Evolutionary conservation across 352 stramenopile species (phyloP), one percentile per base, ranked within the genome.

Genomic region (Pythium rishiriense): DNA sequence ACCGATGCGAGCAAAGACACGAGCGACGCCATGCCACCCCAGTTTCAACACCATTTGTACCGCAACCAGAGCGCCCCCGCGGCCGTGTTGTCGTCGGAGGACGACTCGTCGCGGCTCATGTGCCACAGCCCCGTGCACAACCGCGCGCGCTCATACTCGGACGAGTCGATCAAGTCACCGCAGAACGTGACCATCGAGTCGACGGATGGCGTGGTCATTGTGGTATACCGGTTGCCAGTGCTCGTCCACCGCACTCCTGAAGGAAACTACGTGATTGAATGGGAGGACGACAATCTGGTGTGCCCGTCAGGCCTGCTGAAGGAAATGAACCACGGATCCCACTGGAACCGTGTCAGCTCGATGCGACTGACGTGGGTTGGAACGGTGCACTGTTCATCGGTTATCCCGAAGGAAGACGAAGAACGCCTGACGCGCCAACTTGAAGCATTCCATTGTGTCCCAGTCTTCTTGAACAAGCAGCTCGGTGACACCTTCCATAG

Each of bases 201-300:
- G 2, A 97, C 91, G 0, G 97, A 99, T 71, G 95, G 95, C 33
- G 86, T 99, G 6, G 97, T 99, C 52, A 98, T 99, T 8, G 96
- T 98, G 8, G 95, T 94, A n/a, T 97, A 98, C 41, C 97, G 98
- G 61, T 78, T 99, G 29, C 97, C 97, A 1, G 94, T 99, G 11
- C 77, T 98, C 25, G 79, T 99, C 28, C 85, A 86, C 42, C 73
- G 84, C 51, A 83, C 70, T 0, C 62, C 65, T 5, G 81, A 93
- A 53, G 84, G 86, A 17, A 69, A 84, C 39, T 95, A 93, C 69
- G 69, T 83, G 24, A 92, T 95, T 49, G 84, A 95, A 53, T 95
- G 86, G 86, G 86, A 95, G 69, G 84, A 93, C 57, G 86, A 95
- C 72, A 93, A 95, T 62, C 69, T 95, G 1, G 78, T 95, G n/a